Base-by-base conservation (phyloP, 257 asterid species). In the Fraxinus excelsior region DNA sequence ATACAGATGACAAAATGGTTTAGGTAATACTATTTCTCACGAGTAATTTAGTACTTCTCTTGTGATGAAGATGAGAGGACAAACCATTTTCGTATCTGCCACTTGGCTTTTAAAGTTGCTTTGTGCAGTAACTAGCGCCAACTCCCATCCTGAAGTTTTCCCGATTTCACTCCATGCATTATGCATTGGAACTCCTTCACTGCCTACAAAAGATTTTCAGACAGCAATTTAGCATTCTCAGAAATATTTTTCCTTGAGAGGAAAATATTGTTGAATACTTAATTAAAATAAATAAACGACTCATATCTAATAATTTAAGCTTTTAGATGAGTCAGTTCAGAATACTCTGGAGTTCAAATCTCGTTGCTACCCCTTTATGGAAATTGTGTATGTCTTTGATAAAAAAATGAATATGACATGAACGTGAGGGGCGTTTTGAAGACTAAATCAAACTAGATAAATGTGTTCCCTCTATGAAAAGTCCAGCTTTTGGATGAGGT, bases 61-160 rank as follows among this genome's bases (percentile, higher is more conserved):
- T 16, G 4, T 46, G n/a, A 46, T 46, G 18, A 16, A 53, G 58
- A 71, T 72, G 71, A 46, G 78, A 69, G 67, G 64, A 75, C 76
- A 56, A 23, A 87, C 96, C 91, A 91, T 68, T 77, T 88, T 86
- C 74, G 75, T 69, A 23, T 90, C 88, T 2, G 79, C 56, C 5
- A 81, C 80, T 78, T 83, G 90, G 64, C 84, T 87, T 31, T 69
- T 86, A 67, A 29, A 7, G 91, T 78, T 85, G 87, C 97, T 91
- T 82, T 97, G 94, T 35, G 90, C 60, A 10, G 87, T 87, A 67
- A 92, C 97, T 49, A 94, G 83, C 0, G 98, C 97, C 53, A 94
- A 74, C 81, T 94, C 98, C 98, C 98, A 94, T 35, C 95, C 96
- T 7, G 91, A 81, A 56, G 74, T 74, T 26, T 82, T 85, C 25